Percentiles rank a stretch among this genome's conserved stretches.
phyloP scores from a whole-genome alignment of 176 grass and related monocot genomes.

The Bothriochloa decipiens region DNA sequence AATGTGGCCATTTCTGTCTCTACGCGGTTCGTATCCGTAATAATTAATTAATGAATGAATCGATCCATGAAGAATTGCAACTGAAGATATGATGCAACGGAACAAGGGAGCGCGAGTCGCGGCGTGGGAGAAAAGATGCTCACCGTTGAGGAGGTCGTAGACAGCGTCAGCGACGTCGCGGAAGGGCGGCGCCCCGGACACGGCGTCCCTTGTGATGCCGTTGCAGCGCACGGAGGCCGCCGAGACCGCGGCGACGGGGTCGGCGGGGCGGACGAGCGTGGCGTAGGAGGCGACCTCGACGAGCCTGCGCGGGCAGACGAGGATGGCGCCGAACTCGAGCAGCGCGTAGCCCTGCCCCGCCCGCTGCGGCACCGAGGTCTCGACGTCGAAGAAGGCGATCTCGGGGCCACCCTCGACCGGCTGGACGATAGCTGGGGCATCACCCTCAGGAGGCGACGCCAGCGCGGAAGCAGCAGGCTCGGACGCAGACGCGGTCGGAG shows the following conservation, averaged over 20 bases:
- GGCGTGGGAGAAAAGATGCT: not conserved
- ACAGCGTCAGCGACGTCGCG: constrained; percentile 66
- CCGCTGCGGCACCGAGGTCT: constrained; percentile 80
- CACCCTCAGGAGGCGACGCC: not conserved
- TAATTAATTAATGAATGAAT: not conserved
- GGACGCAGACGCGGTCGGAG: not conserved
- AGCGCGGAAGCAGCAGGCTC: not conserved
- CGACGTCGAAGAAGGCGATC: constrained; percentile 99
- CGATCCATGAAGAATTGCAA: not conserved
- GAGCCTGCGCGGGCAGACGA: constrained; percentile 77
- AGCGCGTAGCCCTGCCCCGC: constrained; percentile 58
- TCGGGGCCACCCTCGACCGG: constrained; percentile 40
- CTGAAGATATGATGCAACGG: not conserved
- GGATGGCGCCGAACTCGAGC: constrained; percentile 93
- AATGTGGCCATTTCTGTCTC: not conserved
- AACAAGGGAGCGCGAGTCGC: not conserved
- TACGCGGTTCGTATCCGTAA: not conserved
- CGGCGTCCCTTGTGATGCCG: constrained; percentile 78
- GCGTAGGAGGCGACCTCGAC: constrained; percentile 80
- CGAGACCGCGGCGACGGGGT: constrained; percentile 62
- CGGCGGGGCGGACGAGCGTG: constrained; percentile 81
- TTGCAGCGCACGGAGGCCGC: constrained; percentile 78
- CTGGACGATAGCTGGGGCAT: not conserved
- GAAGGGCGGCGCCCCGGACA: constrained; percentile 66
- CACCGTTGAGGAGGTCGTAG: constrained; percentile 84